Conservation (phyloP, 306 rosid species). For the Glycine latifolia region DNA sequence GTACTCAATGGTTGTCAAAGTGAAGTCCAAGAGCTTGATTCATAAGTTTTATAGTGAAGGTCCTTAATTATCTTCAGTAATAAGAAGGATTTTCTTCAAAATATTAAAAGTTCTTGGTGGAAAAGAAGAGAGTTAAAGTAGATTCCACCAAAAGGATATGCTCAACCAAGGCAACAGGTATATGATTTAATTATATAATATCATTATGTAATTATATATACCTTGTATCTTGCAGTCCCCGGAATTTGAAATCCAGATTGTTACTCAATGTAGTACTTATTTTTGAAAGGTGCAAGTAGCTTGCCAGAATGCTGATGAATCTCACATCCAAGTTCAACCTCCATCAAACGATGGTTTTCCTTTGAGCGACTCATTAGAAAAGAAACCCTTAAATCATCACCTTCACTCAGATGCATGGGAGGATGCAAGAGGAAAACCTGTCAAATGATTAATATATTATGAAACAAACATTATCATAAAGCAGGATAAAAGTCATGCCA, state of each 20-base stretch:
- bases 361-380: conserved; percentile 86
- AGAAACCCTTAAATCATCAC: conserved; percentile 71
- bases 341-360: conserved; percentile 96
- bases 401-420: conserved; percentile 62
- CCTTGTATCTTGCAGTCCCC: conserved; percentile 48
- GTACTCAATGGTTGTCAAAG: neutral
- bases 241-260: conserved; percentile 40
- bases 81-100: neutral
- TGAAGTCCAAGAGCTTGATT: neutral
- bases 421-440: conserved; percentile 90
- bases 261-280: conserved; percentile 87
- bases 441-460: conserved; percentile 31
- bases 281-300: conserved; percentile 60
- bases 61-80: neutral
- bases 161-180: conserved; percentile 9
- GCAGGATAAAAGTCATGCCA: conserved; percentile 25
- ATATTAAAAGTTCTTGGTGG: conserved; percentile 3
- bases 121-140: neutral
- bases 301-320: conserved; percentile 67
- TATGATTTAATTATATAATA: neutral
- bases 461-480: conserved; percentile 24
- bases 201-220: conserved; percentile 37
- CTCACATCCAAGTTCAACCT: conserved; percentile 85
- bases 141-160: conserved; percentile 3
- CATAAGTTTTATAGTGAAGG: too few species aligned